phyloP scores from a whole-genome alignment of 2,329 filamentous ascomycete genomes.

The Leptographium radiaticola region DNA sequence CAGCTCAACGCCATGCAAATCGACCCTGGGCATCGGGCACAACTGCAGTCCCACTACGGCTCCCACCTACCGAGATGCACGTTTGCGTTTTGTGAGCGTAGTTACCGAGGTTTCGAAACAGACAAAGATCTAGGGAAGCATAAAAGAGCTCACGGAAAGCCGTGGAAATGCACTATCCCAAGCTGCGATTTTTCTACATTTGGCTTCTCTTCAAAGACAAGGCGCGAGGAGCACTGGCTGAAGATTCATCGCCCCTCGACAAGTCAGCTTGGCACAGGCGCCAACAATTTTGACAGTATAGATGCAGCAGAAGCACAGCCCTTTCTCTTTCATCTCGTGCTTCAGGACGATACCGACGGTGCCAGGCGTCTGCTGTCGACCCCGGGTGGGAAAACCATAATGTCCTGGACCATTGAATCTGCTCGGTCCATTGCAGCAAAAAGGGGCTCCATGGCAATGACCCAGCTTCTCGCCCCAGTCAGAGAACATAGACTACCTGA shows the following conservation, averaged over 20 bases:
- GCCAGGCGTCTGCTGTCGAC: background rate
- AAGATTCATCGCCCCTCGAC: background rate
- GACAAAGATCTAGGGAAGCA: background rate
- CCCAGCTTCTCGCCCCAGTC: background rate
- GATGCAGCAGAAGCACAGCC: background rate
- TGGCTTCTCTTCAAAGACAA: background rate
- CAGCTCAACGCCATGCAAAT: too few species aligned
- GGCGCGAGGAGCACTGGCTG: background rate
- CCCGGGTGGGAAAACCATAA: background rate
- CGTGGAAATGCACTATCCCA: background rate
- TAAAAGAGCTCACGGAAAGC: background rate
- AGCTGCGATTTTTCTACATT: background rate
- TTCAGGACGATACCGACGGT: background rate
- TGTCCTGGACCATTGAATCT: too few species aligned
- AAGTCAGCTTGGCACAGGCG: background rate
- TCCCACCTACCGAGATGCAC: background rate
- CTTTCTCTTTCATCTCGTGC: background rate
- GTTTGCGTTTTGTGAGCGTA: background rate
- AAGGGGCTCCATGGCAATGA: background rate
- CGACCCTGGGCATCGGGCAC: too few species aligned
- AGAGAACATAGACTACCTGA: too few species aligned
- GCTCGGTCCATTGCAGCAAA: background rate
- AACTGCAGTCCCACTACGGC: too few species aligned
- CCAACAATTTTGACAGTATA: background rate
- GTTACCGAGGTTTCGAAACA: background rate